phyloP scores from a whole-genome alignment of 2,329 filamentous ascomycete genomes.

The Teratosphaeria gauchensis region DNA sequence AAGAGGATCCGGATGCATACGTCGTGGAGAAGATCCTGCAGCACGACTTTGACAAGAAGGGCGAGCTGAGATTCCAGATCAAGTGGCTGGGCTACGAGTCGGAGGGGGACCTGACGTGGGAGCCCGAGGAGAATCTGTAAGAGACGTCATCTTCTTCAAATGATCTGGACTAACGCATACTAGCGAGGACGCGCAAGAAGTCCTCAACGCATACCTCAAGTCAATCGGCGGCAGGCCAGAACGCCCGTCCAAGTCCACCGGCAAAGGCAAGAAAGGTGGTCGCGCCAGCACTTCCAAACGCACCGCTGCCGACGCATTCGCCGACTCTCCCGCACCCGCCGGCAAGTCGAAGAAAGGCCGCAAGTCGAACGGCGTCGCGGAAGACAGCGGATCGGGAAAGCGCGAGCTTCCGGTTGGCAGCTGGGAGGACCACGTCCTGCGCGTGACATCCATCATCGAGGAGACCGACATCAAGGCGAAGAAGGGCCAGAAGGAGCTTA shows the following conservation, averaged over 20 bases:
- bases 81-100: slow-evolving; percentile 75
- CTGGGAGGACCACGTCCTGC: slow-evolving; percentile 66
- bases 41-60: slow-evolving; percentile 53
- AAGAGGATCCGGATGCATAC: slow-evolving; percentile 49
- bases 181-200: slow-evolving; percentile 34
- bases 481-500: slow-evolving; percentile 41
- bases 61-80: slow-evolving; percentile 54
- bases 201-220: slow-evolving; percentile 56
- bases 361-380: slow-evolving; percentile 17
- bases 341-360: slow-evolving; percentile 14
- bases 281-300: slow-evolving; percentile 10
- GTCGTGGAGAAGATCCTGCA: slow-evolving; percentile 64
- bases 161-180: neutral
- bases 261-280: slow-evolving; percentile 18
- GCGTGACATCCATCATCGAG: slow-evolving; percentile 65
- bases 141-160: neutral
- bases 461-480: slow-evolving; percentile 25
- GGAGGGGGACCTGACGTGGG: slow-evolving; percentile 65
- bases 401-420: slow-evolving; percentile 63
- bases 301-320: slow-evolving; percentile 9
- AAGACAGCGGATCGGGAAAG: slow-evolving; percentile 2
- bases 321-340: slow-evolving; percentile 18
- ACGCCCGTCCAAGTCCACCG: slow-evolving; percentile 7
- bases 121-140: slow-evolving; percentile 63
- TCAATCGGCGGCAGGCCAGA: slow-evolving; percentile 52